Evolutionary conservation across 2,329 filamentous ascomycete species (phyloP).

Genomic region (Calonectria hongkongensis): DNA sequence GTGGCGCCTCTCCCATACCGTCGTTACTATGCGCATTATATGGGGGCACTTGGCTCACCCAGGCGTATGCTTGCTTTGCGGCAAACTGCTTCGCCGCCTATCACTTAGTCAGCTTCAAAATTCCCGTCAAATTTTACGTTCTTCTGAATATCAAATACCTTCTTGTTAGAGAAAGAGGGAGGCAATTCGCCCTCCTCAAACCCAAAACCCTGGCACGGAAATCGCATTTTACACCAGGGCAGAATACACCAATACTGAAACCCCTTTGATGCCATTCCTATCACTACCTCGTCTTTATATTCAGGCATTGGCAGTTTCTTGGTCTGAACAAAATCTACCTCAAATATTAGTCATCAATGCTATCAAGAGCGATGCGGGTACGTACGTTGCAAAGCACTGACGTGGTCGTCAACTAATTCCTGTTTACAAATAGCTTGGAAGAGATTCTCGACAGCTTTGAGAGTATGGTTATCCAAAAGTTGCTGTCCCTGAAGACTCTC

Average conservation of each 20-base stretch:
- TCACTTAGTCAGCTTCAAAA: background rate
- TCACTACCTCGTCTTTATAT: background rate
- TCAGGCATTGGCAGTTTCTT: background rate
- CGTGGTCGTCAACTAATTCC: background rate
- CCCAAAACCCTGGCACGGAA: background rate
- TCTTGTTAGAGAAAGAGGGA: background rate
- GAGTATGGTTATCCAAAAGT: background rate
- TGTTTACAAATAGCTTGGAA: background rate
- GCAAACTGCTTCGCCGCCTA: constrained; percentile 1
- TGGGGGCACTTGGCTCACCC: background rate
- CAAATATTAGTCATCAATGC: background rate
- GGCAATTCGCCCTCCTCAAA: background rate
- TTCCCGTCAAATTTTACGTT: background rate
- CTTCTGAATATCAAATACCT: background rate
- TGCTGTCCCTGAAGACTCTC: background rate
- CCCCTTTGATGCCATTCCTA: background rate
- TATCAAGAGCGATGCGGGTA: background rate
- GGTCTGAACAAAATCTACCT: background rate
- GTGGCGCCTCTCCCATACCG: background rate
- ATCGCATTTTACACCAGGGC: background rate
- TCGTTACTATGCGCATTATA: background rate
- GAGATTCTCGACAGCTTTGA: background rate
- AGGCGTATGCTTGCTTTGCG: background rate
- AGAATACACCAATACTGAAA: constrained; percentile 6
- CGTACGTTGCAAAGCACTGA: background rate